phyloP scores from a whole-genome alignment of 176 grass and related monocot species.

The Otatea glauca region DNA sequence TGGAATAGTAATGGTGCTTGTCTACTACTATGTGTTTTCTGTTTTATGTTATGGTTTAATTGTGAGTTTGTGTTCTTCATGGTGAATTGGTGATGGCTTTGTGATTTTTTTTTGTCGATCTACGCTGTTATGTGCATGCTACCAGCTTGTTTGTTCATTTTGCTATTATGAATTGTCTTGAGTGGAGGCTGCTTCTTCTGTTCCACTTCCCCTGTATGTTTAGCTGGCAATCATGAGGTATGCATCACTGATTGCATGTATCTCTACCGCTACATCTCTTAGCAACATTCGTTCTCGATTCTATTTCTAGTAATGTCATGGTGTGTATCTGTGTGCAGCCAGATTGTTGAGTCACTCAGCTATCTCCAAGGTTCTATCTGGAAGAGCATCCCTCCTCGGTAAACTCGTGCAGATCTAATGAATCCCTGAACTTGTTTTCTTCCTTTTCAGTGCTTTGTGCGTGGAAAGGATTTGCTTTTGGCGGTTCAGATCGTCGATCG shows the following conservation, averaged over 20 bases:
- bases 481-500: too few relatives aligned
- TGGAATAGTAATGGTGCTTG: background rate
- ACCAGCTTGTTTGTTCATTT: background rate
- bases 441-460: too few relatives aligned
- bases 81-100: background rate
- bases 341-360: slow-evolving; percentile 24
- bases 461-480: too few relatives aligned
- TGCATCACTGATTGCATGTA: background rate
- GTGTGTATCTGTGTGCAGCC: background rate
- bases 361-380: slow-evolving; percentile 18
- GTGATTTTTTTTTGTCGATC: background rate
- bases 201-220: background rate
- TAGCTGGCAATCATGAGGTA: background rate
- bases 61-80: background rate
- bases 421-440: background rate
- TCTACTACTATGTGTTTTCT: background rate
- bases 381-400: background rate
- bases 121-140: too few relatives aligned
- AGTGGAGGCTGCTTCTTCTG: background rate
- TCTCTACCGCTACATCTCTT: background rate
- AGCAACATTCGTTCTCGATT: background rate
- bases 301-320: background rate
- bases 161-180: background rate
- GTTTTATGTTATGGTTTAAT: background rate
- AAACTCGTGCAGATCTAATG: slow-evolving; percentile 6